Evolutionary conservation across 208 protist species (phyloP).

Genomic region (Naegleria lovaniensis): DNA sequence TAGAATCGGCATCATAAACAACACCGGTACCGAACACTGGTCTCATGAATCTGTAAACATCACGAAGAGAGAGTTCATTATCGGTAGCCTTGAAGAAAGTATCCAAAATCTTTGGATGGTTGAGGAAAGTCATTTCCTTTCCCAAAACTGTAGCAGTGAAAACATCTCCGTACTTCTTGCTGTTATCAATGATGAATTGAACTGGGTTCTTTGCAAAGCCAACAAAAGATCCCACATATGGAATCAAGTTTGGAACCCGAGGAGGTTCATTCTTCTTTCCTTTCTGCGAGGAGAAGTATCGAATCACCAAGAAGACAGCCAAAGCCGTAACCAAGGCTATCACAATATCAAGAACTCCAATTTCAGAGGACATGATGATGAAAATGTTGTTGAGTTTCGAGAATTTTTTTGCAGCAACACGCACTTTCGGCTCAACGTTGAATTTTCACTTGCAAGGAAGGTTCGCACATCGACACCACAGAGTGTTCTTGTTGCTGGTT

Average conservation of each 20-base stretch:
- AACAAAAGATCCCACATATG: neutral
- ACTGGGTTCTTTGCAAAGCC: slow-evolving; percentile 20
- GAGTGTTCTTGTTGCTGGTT: too few species aligned
- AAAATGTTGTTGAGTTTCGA: too few species aligned
- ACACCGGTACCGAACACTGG: slow-evolving; percentile 31
- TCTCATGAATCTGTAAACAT: slow-evolving; percentile 27
- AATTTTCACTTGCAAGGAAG: too few species aligned
- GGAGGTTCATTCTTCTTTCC: slow-evolving; percentile 1
- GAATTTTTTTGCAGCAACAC: too few species aligned
- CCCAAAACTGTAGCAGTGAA: slow-evolving; percentile 14
- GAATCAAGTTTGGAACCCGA: neutral
- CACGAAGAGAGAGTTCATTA: neutral
- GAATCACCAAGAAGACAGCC: neutral
- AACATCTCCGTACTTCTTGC: slow-evolving; percentile 19
- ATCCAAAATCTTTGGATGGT: slow-evolving; percentile 8
- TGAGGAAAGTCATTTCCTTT: slow-evolving; percentile 27
- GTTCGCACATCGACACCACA: too few species aligned
- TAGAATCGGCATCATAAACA: slow-evolving; percentile 27
- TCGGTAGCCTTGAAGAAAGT: slow-evolving; percentile 29
- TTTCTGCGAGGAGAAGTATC: neutral
- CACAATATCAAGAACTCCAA: neutral
- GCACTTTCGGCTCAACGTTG: too few species aligned
- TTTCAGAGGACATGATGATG: neutral
- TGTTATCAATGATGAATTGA: slow-evolving; percentile 10
- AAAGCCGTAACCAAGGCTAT: neutral